Conservation (phyloP, 805 yeast species). For the Wickerhamomyces bovis region DNA sequence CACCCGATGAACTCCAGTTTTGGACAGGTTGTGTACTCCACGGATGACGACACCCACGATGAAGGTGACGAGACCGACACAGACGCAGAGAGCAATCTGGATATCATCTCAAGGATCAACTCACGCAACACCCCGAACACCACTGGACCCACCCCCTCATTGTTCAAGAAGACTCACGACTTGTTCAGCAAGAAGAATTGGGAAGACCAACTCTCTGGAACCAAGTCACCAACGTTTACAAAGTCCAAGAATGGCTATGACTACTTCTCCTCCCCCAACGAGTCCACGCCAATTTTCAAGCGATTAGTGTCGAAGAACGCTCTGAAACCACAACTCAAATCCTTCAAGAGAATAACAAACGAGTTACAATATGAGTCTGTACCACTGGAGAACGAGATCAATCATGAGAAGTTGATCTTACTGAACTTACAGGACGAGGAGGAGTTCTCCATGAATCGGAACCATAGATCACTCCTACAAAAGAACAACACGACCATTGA, state of each 20-base stretch:
- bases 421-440: constrained; percentile 21
- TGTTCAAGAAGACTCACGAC: constrained; percentile 9
- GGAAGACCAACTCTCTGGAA: constrained; percentile 5
- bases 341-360: constrained; percentile 19
- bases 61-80: constrained; percentile 16
- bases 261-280: constrained; percentile 13
- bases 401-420: constrained; percentile 23
- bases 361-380: constrained; percentile 22
- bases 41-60: neutral
- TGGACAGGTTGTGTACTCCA: neutral
- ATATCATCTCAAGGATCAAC: constrained; percentile 5
- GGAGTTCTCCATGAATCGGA: neutral
- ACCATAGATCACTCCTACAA: constrained; percentile 3
- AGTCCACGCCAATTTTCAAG: constrained; percentile 24
- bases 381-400: constrained; percentile 22
- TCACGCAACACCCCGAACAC: constrained; percentile 2
- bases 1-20: constrained; percentile 1
- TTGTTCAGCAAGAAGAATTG: constrained; percentile 8
- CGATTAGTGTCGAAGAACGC: constrained; percentile 19
- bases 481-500: constrained; percentile 2
- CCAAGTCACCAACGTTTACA: constrained; percentile 8
- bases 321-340: constrained; percentile 23
- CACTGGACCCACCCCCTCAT: neutral
- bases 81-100: constrained; percentile 9
- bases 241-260: constrained; percentile 2